These are phyloP conservation scores for Paecilomyces fulvus DNA, from an alignment of 2,329 filamentous ascomycete genomes.

Conservation along the genomic window DNA sequence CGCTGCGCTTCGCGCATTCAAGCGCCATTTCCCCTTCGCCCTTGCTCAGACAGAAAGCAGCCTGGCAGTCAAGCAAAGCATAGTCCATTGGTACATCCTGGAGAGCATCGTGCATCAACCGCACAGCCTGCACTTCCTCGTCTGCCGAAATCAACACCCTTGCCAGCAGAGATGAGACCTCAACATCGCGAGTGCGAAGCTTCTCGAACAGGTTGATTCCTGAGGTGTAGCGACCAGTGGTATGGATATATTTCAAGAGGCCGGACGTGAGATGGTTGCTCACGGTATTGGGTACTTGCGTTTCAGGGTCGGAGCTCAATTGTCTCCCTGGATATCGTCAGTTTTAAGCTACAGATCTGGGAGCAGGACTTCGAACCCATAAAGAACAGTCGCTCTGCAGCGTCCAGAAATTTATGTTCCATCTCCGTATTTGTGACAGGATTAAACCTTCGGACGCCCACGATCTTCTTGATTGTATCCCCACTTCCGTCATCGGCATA, in stretches of 20 bases:
- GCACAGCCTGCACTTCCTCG: slow-evolving; percentile 92
- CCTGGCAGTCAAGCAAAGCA: slow-evolving; percentile 88
- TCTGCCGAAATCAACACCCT: slow-evolving; percentile 90
- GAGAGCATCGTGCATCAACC: slow-evolving; percentile 77
- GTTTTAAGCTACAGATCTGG: background rate
- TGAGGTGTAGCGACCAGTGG: slow-evolving; percentile 86
- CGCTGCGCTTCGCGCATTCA: slow-evolving; percentile 87
- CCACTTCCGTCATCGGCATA: slow-evolving; percentile 95
- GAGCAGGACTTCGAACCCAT: slow-evolving; percentile 49
- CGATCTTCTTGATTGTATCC: slow-evolving; percentile 90
- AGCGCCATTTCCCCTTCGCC: slow-evolving; percentile 78
- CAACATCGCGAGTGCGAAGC: slow-evolving; percentile 77
- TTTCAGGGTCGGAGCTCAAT: slow-evolving; percentile 89
- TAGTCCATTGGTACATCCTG: slow-evolving; percentile 97
- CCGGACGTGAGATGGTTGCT: slow-evolving; percentile 95
- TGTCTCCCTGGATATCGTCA: slow-evolving; percentile 63
- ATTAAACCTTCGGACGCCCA: slow-evolving; percentile 95
- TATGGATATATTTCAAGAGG: slow-evolving; percentile 87
- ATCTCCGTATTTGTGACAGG: slow-evolving; percentile 97
- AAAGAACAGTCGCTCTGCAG: slow-evolving; percentile 92
- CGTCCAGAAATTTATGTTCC: slow-evolving; percentile 90
- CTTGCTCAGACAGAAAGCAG: slow-evolving; percentile 83
- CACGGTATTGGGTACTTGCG: slow-evolving; percentile 93
- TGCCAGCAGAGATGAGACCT: slow-evolving; percentile 86
- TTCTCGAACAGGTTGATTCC: slow-evolving; percentile 98